Conservation (phyloP, 371 early-diverging fungal species). For the Parasitella parasitica region DNA sequence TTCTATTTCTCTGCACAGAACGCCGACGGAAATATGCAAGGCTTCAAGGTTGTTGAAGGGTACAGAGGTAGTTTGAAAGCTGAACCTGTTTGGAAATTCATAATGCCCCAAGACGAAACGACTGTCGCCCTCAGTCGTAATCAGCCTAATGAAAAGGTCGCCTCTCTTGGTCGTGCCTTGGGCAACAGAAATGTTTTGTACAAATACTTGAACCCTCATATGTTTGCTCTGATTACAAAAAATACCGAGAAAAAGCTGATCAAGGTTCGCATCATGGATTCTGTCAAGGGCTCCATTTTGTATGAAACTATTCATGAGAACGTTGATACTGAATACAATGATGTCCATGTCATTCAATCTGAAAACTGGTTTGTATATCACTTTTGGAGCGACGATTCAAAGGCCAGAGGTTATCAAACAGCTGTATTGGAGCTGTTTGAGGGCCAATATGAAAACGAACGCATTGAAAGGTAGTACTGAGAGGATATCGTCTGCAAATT, state of each 20-base stretch:
- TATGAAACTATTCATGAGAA: conserved; percentile 68
- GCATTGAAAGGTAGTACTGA: conserved; percentile 61
- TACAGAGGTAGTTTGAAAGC: conserved; percentile 56
- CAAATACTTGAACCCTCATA: conserved; percentile 95
- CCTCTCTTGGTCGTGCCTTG: conserved; percentile 88
- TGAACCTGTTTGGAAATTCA: conserved; percentile 58
- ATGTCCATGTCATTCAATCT: conserved; percentile 64
- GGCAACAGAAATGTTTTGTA: conserved; percentile 93
- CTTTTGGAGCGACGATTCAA: conserved; percentile 79
- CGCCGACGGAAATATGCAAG: conserved; percentile 37
- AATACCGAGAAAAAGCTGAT: conserved; percentile 30
- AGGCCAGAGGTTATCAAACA: conserved; percentile 53
- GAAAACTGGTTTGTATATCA: conserved; percentile 92
- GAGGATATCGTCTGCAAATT: background rate
- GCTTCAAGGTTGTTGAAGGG: conserved; percentile 53
- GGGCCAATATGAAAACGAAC: conserved; percentile 71
- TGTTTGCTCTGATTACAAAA: conserved; percentile 67
- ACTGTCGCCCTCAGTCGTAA: conserved; percentile 48
- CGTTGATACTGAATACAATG: conserved; percentile 56
- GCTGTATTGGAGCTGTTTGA: conserved; percentile 88
- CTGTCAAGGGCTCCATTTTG: conserved; percentile 81
- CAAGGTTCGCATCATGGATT: conserved; percentile 78
- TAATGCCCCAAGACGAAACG: conserved; percentile 59
- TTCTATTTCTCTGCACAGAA: conserved; percentile 60
- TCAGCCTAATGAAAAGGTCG: conserved; percentile 57